Evolutionary conservation across 768 basidiomycete species (phyloP).

Genomic region (Leccinum truebloodii): DNA sequence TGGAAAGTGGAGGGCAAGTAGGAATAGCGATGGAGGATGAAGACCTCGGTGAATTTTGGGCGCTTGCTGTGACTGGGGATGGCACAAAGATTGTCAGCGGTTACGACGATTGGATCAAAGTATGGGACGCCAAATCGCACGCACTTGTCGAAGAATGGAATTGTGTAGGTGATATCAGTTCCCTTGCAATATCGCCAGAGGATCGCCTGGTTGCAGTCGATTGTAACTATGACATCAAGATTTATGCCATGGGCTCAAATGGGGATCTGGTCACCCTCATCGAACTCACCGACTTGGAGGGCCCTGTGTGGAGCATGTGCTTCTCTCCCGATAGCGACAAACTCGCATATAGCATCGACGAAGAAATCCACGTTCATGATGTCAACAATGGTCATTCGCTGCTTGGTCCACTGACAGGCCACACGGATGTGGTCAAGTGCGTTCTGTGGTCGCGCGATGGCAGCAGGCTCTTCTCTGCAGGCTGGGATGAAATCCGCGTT

Average conservation of each 20-base stretch:
- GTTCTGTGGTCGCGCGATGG: too few relatives aligned
- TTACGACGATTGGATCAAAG: background rate
- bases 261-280: too few relatives aligned
- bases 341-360: background rate
- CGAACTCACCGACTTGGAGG: too few relatives aligned
- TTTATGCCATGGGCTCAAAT: too few relatives aligned
- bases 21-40: background rate
- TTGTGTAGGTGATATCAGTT: background rate
- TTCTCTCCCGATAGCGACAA: background rate
- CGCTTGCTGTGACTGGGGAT: background rate
- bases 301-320: background rate
- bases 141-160: background rate
- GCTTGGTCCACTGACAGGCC: too few relatives aligned
- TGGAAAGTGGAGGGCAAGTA: conserved; percentile 8
- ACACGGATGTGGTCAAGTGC: too few relatives aligned
- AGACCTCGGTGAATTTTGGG: too few relatives aligned
- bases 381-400: background rate
- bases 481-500: too few relatives aligned
- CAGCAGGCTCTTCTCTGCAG: too few relatives aligned
- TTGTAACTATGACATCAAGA: too few relatives aligned
- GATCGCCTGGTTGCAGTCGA: background rate
- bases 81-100: background rate
- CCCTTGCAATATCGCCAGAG: background rate
- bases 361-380: background rate
- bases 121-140: background rate